A percentile compares a stretch with the other conserved stretches of the same genome.
These are phyloP conservation scores for Coccomyxa sp. DNA, from an alignment of 139 green algal genomes.

Conservation along the genomic window DNA sequence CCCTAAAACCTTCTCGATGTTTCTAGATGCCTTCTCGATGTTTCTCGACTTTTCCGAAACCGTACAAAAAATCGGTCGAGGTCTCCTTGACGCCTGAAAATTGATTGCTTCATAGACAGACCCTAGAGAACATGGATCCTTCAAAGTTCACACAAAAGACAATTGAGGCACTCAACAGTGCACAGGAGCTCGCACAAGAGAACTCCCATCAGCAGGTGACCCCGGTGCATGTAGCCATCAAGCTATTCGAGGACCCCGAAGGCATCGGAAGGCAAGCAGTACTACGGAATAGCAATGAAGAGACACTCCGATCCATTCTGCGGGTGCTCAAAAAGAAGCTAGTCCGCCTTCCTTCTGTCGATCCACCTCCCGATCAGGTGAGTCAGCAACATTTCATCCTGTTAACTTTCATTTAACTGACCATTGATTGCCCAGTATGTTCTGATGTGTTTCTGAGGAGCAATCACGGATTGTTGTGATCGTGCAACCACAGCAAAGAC, in stretches of 20 bases:
- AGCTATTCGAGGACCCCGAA: conserved; percentile 65
- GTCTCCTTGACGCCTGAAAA: no score
- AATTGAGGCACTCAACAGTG: conserved; percentile 32
- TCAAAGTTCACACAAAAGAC: conserved; percentile 59
- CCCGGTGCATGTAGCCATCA: conserved; percentile 60
- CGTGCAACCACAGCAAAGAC: no score
- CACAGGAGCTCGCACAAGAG: conserved; percentile 55
- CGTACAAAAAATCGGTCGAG: no score
- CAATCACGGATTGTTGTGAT: no score
- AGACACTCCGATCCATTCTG: conserved; percentile 35
- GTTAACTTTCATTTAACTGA: no score
- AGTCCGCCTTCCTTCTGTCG: conserved; percentile 52
- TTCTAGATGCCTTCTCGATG: no score
- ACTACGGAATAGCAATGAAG: conserved; percentile 33
- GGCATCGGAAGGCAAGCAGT: conserved; percentile 41
- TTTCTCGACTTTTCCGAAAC: no score
- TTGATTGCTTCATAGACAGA: no score
- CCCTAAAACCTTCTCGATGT: no score
- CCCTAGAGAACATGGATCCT: conserved; percentile 36
- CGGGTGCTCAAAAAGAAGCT: conserved; percentile 54
- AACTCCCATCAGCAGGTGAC: conserved; percentile 48
- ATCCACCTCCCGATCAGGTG: conserved; percentile 40
- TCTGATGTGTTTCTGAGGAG: no score
- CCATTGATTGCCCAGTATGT: neutral
- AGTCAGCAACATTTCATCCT: neutral